Base-by-base conservation (phyloP, 106 monocot species). In the Iris macrosiphon region DNA sequence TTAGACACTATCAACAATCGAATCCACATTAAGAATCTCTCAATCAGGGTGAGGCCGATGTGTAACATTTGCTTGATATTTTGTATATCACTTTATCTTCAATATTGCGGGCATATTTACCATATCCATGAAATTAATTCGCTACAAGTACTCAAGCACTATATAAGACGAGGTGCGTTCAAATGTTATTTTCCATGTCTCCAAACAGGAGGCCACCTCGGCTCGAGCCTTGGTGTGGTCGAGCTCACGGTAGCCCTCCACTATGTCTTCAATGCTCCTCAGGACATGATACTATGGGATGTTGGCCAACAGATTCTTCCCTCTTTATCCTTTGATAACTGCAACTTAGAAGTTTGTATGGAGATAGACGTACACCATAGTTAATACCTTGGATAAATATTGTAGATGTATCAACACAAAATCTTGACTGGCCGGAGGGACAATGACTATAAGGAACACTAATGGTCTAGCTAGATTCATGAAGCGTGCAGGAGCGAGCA, bases 201-300 rank as follows among this genome's bases (percentile, higher is more conserved):
- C 92, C 0, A 92, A 45, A 92, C 92, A 0, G 92, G 92, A 1
- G 92, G 92, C 14, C 92, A 92, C 35, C 83, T 92, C 8, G 92
- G 92, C 10, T 92, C 92, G 4, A 92, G 87, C 65, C 92, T 92
- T 45, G 92, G 92, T 0, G 92, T 92, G 18, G 83, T 92, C 4
- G 92, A 92, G 74, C 40, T 92, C 13, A 92, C 92, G 0, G 79
- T 87, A 1, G 93, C 93, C 12, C 77, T 93, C 14, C 93, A 93
- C 45, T 88, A 80, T 37, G 84, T 93, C 38, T 93, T 93, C 80
- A 93, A 84, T 53, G 25, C 69, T 35, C 93, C 93, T 21, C 77
- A 78, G 56, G 93, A 93, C 64, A 88, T 72, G 72, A 88, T 93
- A 43, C 60, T 93, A n/a, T 93, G 93, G 93, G 93, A 93, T 67